Conservation (phyloP, 2,329 filamentous ascomycete genomes). For the Sporothrix protearum region DNA sequence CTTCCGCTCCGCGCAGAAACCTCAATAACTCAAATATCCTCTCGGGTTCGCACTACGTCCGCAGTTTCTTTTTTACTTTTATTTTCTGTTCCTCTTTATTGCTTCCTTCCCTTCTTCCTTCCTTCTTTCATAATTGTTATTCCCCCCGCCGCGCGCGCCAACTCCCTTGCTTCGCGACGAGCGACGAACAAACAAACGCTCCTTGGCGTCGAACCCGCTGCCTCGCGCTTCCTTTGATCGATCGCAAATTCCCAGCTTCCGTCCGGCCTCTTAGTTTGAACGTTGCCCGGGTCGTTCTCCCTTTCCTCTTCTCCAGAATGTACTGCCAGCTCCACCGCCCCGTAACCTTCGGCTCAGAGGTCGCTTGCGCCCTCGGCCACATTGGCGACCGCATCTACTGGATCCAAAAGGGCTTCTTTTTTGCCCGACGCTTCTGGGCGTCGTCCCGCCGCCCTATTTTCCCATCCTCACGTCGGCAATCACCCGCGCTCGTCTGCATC, state of each 20-base stretch:
- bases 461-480: constrained; percentile 24
- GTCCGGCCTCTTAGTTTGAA: neutral
- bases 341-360: constrained; percentile 21
- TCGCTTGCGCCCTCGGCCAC: constrained; percentile 22
- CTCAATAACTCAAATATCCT: neutral
- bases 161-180: neutral
- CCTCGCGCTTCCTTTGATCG: neutral
- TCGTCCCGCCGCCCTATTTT: constrained; percentile 25
- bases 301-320: constrained; percentile 9
- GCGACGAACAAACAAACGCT: neutral
- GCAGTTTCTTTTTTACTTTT: neutral
- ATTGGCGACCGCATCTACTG: constrained; percentile 23
- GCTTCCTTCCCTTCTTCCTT: neutral
- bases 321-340: constrained; percentile 24
- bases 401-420: constrained; percentile 21
- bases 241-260: neutral
- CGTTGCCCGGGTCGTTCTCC: neutral
- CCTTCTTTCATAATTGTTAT: neutral
- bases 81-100: neutral
- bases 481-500: constrained; percentile 17
- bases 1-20: neutral
- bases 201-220: neutral
- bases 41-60: neutral
- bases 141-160: neutral
- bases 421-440: constrained; percentile 22